A percentile compares a stretch with the other conserved stretches of the same genome.
phyloP scores from a whole-genome alignment of 352 stramenopile genomes.

The Blastocystis sp. region DNA sequence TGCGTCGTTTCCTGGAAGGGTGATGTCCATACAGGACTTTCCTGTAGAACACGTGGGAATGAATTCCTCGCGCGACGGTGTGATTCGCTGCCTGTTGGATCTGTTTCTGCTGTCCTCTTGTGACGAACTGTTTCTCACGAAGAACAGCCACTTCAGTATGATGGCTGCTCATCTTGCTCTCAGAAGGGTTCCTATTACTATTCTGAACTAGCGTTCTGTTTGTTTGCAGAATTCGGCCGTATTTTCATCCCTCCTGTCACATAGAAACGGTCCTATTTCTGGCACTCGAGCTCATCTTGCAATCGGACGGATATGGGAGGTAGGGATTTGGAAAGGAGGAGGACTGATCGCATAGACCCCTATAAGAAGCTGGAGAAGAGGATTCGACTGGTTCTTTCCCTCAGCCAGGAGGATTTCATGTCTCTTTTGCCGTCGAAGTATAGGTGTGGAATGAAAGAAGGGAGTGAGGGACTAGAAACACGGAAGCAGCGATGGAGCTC shows the following conservation, averaged over 20 bases:
- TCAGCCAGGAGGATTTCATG: not conserved
- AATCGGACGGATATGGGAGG: no score
- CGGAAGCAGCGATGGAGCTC: not conserved
- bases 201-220: conserved; percentile 16
- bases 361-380: conserved; percentile 10
- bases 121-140: conserved; percentile 35
- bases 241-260: not conserved
- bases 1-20: not conserved
- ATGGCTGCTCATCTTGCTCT: conserved; percentile 14
- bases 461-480: not conserved
- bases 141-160: conserved; percentile 44
- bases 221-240: conserved; percentile 12
- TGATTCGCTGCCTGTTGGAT: conserved; percentile 10
- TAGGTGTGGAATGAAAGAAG: not conserved
- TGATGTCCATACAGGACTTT: not conserved
- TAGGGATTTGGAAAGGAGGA: no score
- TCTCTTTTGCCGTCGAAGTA: not conserved
- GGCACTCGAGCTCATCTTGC: no score
- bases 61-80: conserved; percentile 6
- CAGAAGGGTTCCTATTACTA: not conserved
- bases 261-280: not conserved
- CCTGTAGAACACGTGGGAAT: conserved; percentile 47
- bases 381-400: not conserved
- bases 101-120: conserved; percentile 39
- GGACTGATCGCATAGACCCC: conserved; percentile 6